Percentiles rank a stretch among this genome's conserved stretches.
Evolutionary conservation across 106 monocot species (phyloP).

Genomic region (Platanthera guangdongensis): DNA sequence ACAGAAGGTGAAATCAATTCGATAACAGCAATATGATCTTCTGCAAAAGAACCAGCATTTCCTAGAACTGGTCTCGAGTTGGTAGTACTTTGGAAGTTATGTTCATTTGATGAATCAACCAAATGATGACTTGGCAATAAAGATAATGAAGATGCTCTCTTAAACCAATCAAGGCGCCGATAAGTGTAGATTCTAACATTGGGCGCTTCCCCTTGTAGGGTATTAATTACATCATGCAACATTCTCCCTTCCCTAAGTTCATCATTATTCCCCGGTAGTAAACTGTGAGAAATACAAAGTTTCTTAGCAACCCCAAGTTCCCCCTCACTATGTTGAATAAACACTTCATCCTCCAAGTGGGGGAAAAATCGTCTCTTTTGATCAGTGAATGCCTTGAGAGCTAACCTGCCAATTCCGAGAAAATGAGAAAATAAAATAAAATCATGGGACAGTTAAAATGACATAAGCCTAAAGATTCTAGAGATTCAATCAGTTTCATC

Average conservation of each 20-base stretch:
- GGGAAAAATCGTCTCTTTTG: slow-evolving; percentile 94
- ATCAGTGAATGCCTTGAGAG: slow-evolving; percentile 90
- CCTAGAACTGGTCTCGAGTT: slow-evolving; percentile 25
- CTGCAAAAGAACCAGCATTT: slow-evolving; percentile 20
- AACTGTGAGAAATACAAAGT: slow-evolving; percentile 21
- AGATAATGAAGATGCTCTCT: slow-evolving; percentile 57
- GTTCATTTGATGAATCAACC: slow-evolving; percentile 30
- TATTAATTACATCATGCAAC: slow-evolving; percentile 52
- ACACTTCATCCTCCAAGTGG: slow-evolving; percentile 69
- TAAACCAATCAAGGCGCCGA: slow-evolving; percentile 76
- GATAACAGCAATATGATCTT: slow-evolving; percentile 60
- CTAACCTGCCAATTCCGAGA: slow-evolving; percentile 48
- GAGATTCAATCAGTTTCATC: too few species aligned
- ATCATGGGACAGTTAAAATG: neutral
- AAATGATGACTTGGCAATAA: slow-evolving; percentile 21
- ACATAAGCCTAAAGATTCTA: too few species aligned
- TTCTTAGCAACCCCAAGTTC: slow-evolving; percentile 43
- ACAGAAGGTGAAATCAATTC: slow-evolving; percentile 65
- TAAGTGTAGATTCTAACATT: slow-evolving; percentile 53
- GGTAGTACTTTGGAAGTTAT: slow-evolving; percentile 16
- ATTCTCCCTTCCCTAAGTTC: slow-evolving; percentile 28
- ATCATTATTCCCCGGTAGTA: slow-evolving; percentile 12
- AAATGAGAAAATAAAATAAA: neutral
- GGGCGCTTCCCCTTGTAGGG: slow-evolving; percentile 38
- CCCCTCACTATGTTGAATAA: slow-evolving; percentile 21